Base-by-base conservation (phyloP, 2,329 filamentous ascomycete species). In the Rachicladosporium sp. region DNA sequence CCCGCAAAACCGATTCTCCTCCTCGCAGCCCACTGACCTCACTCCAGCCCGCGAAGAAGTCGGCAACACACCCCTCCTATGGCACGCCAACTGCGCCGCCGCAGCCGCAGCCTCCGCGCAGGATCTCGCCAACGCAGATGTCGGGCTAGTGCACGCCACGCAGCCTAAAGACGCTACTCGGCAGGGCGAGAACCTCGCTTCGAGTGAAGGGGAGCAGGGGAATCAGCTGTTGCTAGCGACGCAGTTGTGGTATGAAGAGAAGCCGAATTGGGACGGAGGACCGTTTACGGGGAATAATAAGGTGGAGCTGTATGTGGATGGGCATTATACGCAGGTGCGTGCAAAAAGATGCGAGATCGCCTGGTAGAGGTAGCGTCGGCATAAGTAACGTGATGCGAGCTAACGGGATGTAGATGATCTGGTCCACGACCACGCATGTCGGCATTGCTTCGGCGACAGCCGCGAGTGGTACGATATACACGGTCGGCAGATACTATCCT, bases 401-500 rank as follows among this genome's bases (percentile, higher is more conserved):
- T 19, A 19, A 19, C 5, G 15, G 15, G 15, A 5, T 19, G 15
- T 5, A 19, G 15, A 19, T 19, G 15, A 19, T 19, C 3, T 19
- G 15, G 15, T 27, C 40, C 29, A 23, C 8, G 3, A 42, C 41
- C 6, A 43, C 36, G 9, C 38, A 41, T 11, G 29, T 47, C 10
- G 46, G 46, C 3, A 42, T 46, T 38, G 46, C 37, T 10, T 31
- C 36, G 34, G 46, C 41, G 6, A 29, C 32, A n/a, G 29, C 36
- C 2, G 21, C 35, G 6, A 37, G 36, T 4, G 46, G 43, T 21
- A 12, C 34, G 9, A 41, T 37, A 8, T 47, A 45, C 27, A 40
- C 44, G 13, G 46, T 46, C 7, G 46, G 43, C 10, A 37, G 42
- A 12, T 46, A 46, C 29, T 38, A 39, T 11, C 43, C 46, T 13